These are phyloP conservation scores for Arbutus unedo DNA, from an alignment of 148 eudicot species.

Conservation along the genomic window DNA sequence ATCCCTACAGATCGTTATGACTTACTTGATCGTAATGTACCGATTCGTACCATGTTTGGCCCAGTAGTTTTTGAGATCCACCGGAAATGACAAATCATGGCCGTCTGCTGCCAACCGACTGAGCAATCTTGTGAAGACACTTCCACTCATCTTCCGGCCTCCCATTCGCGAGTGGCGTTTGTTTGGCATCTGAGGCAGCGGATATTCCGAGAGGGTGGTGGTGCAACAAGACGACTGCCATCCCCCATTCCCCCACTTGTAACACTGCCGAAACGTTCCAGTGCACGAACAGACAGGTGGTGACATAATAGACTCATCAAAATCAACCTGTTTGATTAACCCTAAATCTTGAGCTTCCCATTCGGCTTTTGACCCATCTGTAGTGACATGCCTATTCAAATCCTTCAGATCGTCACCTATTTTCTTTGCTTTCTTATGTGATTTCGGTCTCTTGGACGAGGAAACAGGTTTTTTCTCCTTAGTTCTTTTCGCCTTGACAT, in stretches of 20 bases:
- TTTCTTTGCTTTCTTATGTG: conserved; percentile 32
- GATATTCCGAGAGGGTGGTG: conserved; percentile 51
- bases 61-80: conserved; percentile 74
- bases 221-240: conserved; percentile 97
- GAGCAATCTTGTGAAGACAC: conserved; percentile 69
- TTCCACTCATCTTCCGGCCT: conserved; percentile 81
- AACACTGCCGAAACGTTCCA: conserved; percentile 55
- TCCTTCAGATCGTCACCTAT: conserved; percentile 31
- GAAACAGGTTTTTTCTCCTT: conserved; percentile 37
- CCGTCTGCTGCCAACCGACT: conserved; percentile 59
- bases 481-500: conserved; percentile 27
- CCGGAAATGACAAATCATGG: conserved; percentile 54
- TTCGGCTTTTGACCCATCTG: conserved; percentile 51
- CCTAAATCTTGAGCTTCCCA: conserved; percentile 53
- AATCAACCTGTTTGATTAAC: conserved; percentile 41
- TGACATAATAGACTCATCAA: conserved; percentile 59
- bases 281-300: conserved; percentile 79
- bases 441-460: conserved; percentile 20
- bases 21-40: conserved; percentile 68
- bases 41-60: conserved; percentile 93
- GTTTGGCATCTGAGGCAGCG: conserved; percentile 67
- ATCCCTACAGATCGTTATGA: neutral
- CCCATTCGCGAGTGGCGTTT: conserved; percentile 58
- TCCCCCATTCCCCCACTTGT: conserved; percentile 86
- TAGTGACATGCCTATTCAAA: conserved; percentile 47